Evolutionary conservation across 192 early-diverging fungal genomes (phyloP).

Genomic region (Entrophospora sp.): DNA sequence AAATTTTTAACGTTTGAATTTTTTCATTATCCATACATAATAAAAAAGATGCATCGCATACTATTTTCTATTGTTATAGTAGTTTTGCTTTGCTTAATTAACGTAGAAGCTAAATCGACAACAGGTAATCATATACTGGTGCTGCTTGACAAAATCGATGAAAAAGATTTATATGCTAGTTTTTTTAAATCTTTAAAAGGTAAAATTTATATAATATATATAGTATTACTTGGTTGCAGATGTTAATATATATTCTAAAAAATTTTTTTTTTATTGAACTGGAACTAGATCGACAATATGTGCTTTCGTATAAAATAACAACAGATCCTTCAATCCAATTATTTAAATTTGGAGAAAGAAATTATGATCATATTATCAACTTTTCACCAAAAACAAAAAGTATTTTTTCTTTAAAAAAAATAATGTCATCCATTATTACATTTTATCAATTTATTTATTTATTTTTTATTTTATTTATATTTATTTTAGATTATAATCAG

Average conservation of each 20-base stretch:
- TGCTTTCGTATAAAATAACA: conserved; percentile 46
- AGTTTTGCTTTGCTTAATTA: background rate
- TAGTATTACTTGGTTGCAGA: conserved; percentile 22
- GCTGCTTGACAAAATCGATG: conserved; percentile 47
- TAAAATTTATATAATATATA: conserved; percentile 13
- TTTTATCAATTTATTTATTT: background rate
- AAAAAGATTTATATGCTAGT: conserved; percentile 37
- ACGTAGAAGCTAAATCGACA: conserved; percentile 44
- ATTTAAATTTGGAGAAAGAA: conserved; percentile 49
- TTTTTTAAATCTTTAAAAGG: conserved; percentile 54
- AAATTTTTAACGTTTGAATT: too few species aligned
- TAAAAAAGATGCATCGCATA: too few species aligned
- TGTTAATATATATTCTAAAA: background rate
- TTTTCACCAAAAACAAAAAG: conserved; percentile 66
- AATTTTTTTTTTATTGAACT: background rate
- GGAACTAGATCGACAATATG: conserved; percentile 48
- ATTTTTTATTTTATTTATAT: background rate
- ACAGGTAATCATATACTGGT: conserved; percentile 61
- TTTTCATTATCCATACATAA: too few species aligned
- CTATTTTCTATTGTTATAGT: background rate
- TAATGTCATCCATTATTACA: background rate
- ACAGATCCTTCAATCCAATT: conserved; percentile 44
- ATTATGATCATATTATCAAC: conserved; percentile 75
- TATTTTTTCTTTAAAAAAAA: conserved; percentile 22
- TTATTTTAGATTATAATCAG: conserved; percentile 38